phyloP scores from a whole-genome alignment of 2,329 filamentous ascomycete genomes.

The Paecilomyces sp. region DNA sequence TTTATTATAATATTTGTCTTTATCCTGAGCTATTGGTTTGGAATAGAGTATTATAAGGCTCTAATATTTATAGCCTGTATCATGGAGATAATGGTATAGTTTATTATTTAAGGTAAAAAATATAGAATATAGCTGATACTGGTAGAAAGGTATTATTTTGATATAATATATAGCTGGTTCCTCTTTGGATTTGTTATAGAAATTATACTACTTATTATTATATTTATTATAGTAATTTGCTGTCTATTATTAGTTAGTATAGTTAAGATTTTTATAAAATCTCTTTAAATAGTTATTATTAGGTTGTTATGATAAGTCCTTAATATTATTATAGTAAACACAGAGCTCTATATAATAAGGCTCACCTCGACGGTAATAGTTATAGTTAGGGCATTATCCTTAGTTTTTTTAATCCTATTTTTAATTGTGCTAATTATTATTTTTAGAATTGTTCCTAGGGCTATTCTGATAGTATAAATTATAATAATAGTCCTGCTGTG shows the following conservation, averaged over 20 bases:
- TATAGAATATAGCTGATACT: background rate
- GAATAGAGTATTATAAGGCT: too few species aligned
- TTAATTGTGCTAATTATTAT: background rate
- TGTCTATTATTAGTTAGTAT: background rate
- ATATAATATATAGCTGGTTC: background rate
- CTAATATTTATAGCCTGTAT: too few species aligned
- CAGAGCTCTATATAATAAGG: background rate
- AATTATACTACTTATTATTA: background rate
- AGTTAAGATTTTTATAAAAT: background rate
- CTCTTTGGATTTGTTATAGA: background rate
- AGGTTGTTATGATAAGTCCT: too few species aligned
- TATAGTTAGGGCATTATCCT: background rate
- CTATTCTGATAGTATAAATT: background rate
- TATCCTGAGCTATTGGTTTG: too few species aligned
- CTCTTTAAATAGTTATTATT: background rate
- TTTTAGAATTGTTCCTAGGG: too few species aligned
- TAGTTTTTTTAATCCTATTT: background rate
- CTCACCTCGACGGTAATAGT: background rate
- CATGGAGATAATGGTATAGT: too few species aligned
- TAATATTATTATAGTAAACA: too few species aligned
- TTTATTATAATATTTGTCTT: too few species aligned
- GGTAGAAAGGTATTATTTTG: background rate
- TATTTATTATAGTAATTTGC: background rate
- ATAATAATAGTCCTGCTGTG: background rate
- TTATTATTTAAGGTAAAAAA: too few species aligned